Evolutionary conservation across 2,329 filamentous ascomycete species (phyloP), one percentile per base, ranked within the genome.

Genomic region (Polychaeton citri): DNA sequence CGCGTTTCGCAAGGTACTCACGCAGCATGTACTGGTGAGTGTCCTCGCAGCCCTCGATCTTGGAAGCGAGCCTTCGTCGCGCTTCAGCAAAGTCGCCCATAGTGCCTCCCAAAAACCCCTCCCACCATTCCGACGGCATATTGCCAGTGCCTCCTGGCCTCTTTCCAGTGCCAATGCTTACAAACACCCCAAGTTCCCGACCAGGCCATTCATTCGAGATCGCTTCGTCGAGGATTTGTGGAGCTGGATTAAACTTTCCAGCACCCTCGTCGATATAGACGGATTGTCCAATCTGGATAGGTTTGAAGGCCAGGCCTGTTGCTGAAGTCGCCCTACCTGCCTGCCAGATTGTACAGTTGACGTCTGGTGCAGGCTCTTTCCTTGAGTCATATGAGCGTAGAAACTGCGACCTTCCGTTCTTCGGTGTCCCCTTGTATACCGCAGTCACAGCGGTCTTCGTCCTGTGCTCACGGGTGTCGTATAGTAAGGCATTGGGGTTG

Each of bases 331-430:
- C 90, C 41, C 90, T 76, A 8, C 90, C 90, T 4, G 90, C 90
- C 62, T 98, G 80, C 90, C 90, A 98, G 38, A 98, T 90, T 32
- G 80, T 93, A 60, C 87, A 94, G 53, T 94, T 82, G 42, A 85
- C 88, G 57, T 95, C 87, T 2, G 88, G 82, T 0, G 86, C 74
- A 0, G 87, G 81, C 57, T 96, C 90, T 58, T 81, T 85, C 50
- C 88, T 74, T 12, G 90, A 96, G 57, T 96, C 88, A 60, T 98
- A 98, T 2, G 88, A 96, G 45, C 90, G 79, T 37, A 98, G 66
- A 40, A 96, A 60, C 6, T 46, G 47, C 2, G 87, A 72, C 2
- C 74, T 68, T 5, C 74, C 72, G 26, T 75, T 74, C 47, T 73
- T 76, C 3, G 69, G 69, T 0, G 84, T 87, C 31, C 85, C 86